Evolutionary conservation across 768 basidiomycete genomes (phyloP), one percentile per base, ranked within the genome.

Genomic region (Asterophora lycoperdoides): DNA sequence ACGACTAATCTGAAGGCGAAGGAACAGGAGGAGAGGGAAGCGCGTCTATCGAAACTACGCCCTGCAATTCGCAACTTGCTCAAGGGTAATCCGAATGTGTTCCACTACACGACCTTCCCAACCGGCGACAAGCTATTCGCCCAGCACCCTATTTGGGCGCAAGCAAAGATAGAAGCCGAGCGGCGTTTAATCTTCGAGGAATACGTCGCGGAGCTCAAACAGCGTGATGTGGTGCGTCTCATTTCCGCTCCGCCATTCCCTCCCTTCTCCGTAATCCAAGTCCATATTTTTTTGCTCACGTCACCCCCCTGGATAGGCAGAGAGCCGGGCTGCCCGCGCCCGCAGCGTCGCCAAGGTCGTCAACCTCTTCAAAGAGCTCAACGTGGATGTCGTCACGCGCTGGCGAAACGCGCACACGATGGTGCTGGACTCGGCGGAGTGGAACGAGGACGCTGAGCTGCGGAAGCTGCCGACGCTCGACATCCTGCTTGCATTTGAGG

Each of bases 401-500:
- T 99, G 95, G 93, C 79, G 89, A 42, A 78, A 81, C 49, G 93
- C 93, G 1, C 86, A 89, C 56, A 76, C 80, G 14, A 73, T 87
- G 54, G 79, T 99, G 33, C 60, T 81, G 8, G 82, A 84, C 15
- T 89, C 91, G 1, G 78, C 83, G 0, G 86, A 86, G 39, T 99
- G 89, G 86, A 79, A 76, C 38, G 66, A 69, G 20, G 93, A 98
- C 58, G 57, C 73, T 0, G 88, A 93, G 53, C 71, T 99, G 42
- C 85, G 80, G 54, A 83, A 78, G 59, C 75, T 97, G 35, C 95
- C 95, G 9, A 87, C 86, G 1, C 75, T 98, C 32, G 96, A 98
- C 61, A 88, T 98, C 50, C 75, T 99, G 18, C 79, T 89, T 32
- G 89, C 92, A 0, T 98, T 93, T 57, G 96, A 99, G 64, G 93